phyloP scores from a whole-genome alignment of 2,329 filamentous ascomycete species.

The Colletotrichum euphorbiae region DNA sequence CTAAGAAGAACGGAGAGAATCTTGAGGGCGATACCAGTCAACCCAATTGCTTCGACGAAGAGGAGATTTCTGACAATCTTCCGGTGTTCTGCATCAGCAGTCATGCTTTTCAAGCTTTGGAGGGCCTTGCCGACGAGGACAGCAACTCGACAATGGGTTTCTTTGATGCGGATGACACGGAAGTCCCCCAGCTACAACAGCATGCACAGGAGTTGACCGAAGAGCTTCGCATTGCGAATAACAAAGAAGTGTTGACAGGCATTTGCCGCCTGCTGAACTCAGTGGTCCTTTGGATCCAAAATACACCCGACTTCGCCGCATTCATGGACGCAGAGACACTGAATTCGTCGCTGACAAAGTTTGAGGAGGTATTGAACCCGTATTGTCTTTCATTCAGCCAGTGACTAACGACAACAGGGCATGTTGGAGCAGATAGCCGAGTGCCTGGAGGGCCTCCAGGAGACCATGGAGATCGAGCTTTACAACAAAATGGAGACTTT shows the following conservation, averaged over 20 bases:
- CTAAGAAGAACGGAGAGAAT: neutral
- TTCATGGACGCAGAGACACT: neutral
- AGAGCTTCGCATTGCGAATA: slow-evolving; percentile 17
- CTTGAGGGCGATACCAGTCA: slow-evolving; percentile 47
- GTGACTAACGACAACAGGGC: neutral
- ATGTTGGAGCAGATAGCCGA: neutral
- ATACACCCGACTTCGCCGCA: neutral
- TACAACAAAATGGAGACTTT: neutral
- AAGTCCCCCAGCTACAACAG: slow-evolving; percentile 67
- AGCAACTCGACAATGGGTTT: slow-evolving; percentile 63
- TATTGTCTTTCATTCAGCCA: neutral
- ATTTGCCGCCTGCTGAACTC: slow-evolving; percentile 17
- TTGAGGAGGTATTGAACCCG: neutral
- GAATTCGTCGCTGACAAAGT: neutral
- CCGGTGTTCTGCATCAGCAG: slow-evolving; percentile 76
- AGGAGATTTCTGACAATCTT: slow-evolving; percentile 64
- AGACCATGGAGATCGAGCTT: neutral
- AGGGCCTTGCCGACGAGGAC: slow-evolving; percentile 50
- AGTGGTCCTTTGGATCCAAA: slow-evolving; percentile 20
- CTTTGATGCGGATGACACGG: slow-evolving; percentile 63
- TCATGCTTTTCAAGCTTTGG: slow-evolving; percentile 71
- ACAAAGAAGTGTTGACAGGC: neutral
- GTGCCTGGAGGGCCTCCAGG: neutral
- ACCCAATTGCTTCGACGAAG: slow-evolving; percentile 61
- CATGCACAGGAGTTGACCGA: slow-evolving; percentile 51